Evolutionary conservation across 2,329 filamentous ascomycete genomes (phyloP).

Genomic region (Monosporascus sp.): DNA sequence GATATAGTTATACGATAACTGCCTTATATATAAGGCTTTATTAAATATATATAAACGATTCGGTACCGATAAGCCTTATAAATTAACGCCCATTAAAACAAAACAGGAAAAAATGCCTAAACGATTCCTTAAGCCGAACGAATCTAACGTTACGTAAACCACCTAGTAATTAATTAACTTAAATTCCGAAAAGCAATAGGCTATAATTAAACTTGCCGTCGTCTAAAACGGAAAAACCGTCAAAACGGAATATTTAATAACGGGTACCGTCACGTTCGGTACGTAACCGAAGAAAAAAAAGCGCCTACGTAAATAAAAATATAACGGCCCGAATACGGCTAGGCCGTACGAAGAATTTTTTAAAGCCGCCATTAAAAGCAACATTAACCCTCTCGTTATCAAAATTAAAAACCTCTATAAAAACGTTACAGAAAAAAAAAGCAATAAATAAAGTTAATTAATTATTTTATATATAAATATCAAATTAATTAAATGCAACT

Average conservation of each 20-base stretch:
- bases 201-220: constrained; percentile 27
- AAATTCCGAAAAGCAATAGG: constrained; percentile 35
- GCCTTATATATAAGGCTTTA: constrained; percentile 51
- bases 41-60: constrained; percentile 44
- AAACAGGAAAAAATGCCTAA: constrained; percentile 34
- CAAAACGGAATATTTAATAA: constrained; percentile 29
- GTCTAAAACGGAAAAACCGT: constrained; percentile 16
- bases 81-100: constrained; percentile 29
- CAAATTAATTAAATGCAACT: constrained; percentile 36
- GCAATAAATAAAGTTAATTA: constrained; percentile 47
- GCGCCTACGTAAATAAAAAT: constrained; percentile 34
- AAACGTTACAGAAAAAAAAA: constrained; percentile 42
- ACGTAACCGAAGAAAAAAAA: constrained; percentile 26
- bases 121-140: constrained; percentile 46
- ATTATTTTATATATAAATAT: constrained; percentile 46
- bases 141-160: constrained; percentile 43
- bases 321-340: constrained; percentile 23
- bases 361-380: constrained; percentile 43
- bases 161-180: constrained; percentile 48
- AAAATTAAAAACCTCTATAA: constrained; percentile 48
- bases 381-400: constrained; percentile 41
- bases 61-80: constrained; percentile 46
- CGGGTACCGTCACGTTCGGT: constrained; percentile 26
- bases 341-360: constrained; percentile 50
- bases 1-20: constrained; percentile 60